These are phyloP conservation scores for Venturia carpophila DNA, from an alignment of 2,329 filamentous ascomycete species.

Conservation along the genomic window DNA sequence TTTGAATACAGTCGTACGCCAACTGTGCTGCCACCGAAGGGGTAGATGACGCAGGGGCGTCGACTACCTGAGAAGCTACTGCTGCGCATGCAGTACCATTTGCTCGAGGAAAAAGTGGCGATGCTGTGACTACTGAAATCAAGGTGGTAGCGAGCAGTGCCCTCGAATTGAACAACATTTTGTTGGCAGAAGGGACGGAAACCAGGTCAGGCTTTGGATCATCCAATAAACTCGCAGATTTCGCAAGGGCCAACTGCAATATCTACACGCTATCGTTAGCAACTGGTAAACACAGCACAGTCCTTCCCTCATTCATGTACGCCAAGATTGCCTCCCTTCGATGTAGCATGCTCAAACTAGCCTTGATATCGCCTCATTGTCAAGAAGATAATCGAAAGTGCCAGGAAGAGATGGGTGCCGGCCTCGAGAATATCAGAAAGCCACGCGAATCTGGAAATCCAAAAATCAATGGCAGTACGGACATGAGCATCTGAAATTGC, in stretches of 20 bases:
- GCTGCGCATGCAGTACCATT: constrained; percentile 6
- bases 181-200: not conserved
- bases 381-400: not conserved
- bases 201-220: not conserved
- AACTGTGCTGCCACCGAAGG: constrained; percentile 32
- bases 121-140: not conserved
- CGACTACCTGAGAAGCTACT: not conserved
- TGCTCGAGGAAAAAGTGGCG: not conserved
- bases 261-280: not conserved
- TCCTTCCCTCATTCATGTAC: not conserved
- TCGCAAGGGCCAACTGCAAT: not conserved
- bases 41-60: not conserved
- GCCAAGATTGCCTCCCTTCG: not conserved
- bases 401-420: not conserved
- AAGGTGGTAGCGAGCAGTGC: not conserved
- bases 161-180: not conserved
- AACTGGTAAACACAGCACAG: not conserved
- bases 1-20: constrained; percentile 40
- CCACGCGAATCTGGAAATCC: not conserved
- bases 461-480: not conserved
- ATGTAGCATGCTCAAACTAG: not conserved
- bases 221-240: not conserved
- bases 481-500: not conserved
- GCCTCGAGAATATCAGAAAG: not conserved
- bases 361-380: not conserved